These are phyloP conservation scores for Parietaria judaica DNA, from an alignment of 306 rosid genomes.

Conservation along the genomic window DNA sequence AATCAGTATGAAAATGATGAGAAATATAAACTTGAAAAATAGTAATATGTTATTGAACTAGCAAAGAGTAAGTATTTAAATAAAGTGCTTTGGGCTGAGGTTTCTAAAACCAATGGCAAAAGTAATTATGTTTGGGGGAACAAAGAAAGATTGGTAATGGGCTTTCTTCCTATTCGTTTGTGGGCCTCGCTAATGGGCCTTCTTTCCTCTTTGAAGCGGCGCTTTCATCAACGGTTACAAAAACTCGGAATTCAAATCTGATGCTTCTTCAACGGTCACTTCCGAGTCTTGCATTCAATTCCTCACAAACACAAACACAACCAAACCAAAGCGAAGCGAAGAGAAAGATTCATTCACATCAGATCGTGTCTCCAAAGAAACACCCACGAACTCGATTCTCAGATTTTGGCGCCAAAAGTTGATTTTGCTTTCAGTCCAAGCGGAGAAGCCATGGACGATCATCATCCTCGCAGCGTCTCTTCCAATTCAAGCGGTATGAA, in stretches of 20 bases:
- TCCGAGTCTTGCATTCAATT: background rate
- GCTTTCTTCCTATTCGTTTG: no score
- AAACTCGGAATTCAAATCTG: constrained; percentile 2
- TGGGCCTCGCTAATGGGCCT: background rate
- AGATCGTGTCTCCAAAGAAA: background rate
- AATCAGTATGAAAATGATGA: no score
- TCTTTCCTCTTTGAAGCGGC: constrained; percentile 5
- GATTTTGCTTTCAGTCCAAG: background rate
- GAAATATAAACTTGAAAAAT: no score
- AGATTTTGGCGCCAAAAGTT: background rate
- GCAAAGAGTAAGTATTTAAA: no score
- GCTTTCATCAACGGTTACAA: constrained; percentile 25
- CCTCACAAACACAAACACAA: background rate
- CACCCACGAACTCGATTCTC: background rate
- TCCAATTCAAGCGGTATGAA: constrained; percentile 6
- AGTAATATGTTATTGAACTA: no score
- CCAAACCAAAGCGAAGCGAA: background rate
- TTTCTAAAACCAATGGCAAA: no score
- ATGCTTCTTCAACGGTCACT: constrained; percentile 13
- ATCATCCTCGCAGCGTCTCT: constrained; percentile 8
- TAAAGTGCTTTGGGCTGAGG: no score
- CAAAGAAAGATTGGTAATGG: no score
- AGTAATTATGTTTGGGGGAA: no score
- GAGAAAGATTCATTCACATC: no score
- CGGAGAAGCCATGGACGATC: constrained; percentile 10